Percentiles rank a stretch among this genome's conserved stretches.
phyloP scores from a whole-genome alignment of 148 eudicot species.

The Drosera capensis region DNA sequence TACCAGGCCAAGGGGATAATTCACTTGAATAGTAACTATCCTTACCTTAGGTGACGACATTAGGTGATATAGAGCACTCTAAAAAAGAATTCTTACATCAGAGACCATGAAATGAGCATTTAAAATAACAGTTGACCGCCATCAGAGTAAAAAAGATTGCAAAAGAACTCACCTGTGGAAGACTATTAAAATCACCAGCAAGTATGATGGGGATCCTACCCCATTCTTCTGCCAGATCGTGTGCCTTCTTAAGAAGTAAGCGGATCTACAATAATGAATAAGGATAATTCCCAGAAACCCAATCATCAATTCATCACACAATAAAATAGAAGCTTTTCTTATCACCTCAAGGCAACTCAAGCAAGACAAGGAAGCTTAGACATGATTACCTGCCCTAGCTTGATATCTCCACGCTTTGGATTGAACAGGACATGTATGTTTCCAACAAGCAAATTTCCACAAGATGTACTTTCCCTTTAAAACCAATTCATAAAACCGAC shows the following conservation, averaged over 20 bases:
- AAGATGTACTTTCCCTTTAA: conserved; percentile 9
- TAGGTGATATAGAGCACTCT: conserved; percentile 61
- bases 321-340: too few species aligned
- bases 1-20: not conserved
- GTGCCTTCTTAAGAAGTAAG: conserved; percentile 49
- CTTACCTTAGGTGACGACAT: conserved; percentile 48
- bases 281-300: too few species aligned
- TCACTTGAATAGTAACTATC: conserved; percentile 1
- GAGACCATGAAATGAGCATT: conserved; percentile 3
- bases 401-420: conserved; percentile 81
- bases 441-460: conserved; percentile 54
- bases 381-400: conserved; percentile 77
- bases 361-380: not conserved
- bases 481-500: conserved; percentile 4
- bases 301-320: too few species aligned
- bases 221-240: conserved; percentile 42
- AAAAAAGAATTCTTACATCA: conserved; percentile 7
- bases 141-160: not conserved
- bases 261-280: conserved; percentile 35
- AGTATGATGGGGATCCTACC: conserved; percentile 58
- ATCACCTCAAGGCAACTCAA: not conserved
- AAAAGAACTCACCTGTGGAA: conserved; percentile 32
- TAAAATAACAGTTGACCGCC: not conserved
- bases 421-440: conserved; percentile 82
- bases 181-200: conserved; percentile 60